Evolutionary conservation across 73 alveolate species (phyloP), one percentile per base, ranked within the genome.

Genomic region (Paramecium biaurelia): DNA sequence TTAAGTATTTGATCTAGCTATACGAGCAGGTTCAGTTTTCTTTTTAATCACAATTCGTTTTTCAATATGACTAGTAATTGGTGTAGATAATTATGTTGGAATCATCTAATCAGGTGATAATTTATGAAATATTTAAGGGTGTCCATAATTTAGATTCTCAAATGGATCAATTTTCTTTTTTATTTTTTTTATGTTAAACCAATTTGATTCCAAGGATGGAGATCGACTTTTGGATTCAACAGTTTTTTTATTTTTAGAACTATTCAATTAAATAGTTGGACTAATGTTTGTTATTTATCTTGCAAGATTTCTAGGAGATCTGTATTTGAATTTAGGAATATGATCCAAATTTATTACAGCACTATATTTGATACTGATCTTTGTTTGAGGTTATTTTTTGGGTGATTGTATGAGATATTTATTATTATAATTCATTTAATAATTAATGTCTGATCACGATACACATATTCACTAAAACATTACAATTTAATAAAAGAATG

Each of bases 371-470:
- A 63, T 10, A 63, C 45, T 63, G 24, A 63, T 18, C 47, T 30
- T 63, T 5, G 45, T 18, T 26, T 12, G 23, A 2, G 14, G 5
- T 63, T 26, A 14, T 24, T 63, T 63, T 32, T 63, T 63, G 5
- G 84, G 84, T 12, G 84, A 63, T 3, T 63, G 84, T 26, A 63
- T 26, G 58, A 72, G 32, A 72, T n/a, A 72, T 72, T 72, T 72
- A 53, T 53, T n/a, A 53, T 53, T 53, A 72, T 72, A 72, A 72
- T 72, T 72, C 86, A 72, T 72, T 72, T 34, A 72, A 72, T 28
- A 72, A 28, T 72, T 72, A 72, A 72, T 72, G 86, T 72, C 86
- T 72, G 86, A 72, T 72, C 56, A 72, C 86, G 56, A 72, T 10
- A 37, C 35, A 12, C 86, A 72, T 38, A 34, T 35, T 72, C 86